Base-by-base conservation (phyloP, 306 rosid species). In the Quercus suber region DNA sequence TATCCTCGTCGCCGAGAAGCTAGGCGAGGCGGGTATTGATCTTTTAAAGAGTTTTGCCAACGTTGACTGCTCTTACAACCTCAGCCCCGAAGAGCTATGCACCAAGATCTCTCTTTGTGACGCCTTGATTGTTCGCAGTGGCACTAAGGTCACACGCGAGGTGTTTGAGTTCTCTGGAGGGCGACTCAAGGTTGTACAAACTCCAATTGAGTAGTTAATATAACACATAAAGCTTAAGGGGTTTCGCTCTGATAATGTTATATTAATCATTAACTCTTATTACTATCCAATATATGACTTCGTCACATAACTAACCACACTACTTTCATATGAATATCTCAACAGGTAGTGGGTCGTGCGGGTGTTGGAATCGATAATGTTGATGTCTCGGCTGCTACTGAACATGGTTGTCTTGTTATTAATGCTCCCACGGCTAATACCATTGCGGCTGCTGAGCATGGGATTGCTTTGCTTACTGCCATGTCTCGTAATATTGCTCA, bases 351-450 rank as follows among this genome's bases (percentile, higher is more conserved):
- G 3, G 78, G 78, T 7, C 49, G 69, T 14, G 78, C 78, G 7
- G 69, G 78, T 1, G 67, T 74, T 28, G 78, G 78, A 5, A 74
- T 74, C 30, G 78, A 74, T n/a, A 74, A 74, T 56, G 78, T 74
- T 25, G 78, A 74, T 74, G 8, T 74, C 18, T 27, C 78, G 51
- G 78, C 78, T 5, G 78, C 78, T 7, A 57, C 78, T 19, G 67
- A 74, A 35, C 78, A 74, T 53, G 78, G 69, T 2, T 74, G 78
- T 27, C 7, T 74, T 2, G 78, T 74, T 15, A 67, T 56, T 6
- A 74, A 74, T 31, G 78, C 69, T 3, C 68, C 67, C 9, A 74
- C 78, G 9, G 65, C 78, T 5, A 55, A 74, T 20, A 74, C 78
- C 2, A 31, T 74, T 31, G 78, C 69, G 21, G 78, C 78, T 0